Conservation (phyloP, 2,329 filamentous ascomycete species). For the Penicillium oxalicum region DNA sequence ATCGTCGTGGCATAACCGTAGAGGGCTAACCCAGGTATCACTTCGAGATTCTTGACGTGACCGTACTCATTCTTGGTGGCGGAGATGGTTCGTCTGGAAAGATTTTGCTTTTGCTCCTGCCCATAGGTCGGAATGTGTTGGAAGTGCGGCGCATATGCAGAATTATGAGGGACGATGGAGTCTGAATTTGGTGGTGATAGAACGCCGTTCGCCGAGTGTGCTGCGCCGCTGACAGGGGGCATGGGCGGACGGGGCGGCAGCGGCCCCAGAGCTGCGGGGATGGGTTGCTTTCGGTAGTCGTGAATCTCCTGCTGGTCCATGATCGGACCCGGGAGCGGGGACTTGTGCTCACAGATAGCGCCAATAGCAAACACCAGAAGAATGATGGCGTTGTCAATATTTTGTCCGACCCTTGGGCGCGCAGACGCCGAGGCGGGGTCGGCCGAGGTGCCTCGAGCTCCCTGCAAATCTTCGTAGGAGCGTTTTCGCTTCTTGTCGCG, state of each 20-base stretch:
- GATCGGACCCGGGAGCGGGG: conserved; percentile 51
- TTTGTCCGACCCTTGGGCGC: conserved; percentile 44
- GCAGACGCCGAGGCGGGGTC: conserved; percentile 3
- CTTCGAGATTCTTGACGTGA: conserved; percentile 63
- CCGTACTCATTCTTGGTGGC: conserved; percentile 2
- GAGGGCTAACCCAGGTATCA: conserved; percentile 83
- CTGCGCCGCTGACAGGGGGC: background rate
- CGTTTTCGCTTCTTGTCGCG: conserved; percentile 35
- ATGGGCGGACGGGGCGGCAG: conserved; percentile 1
- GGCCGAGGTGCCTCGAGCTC: conserved; percentile 19
- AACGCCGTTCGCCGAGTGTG: conserved; percentile 15
- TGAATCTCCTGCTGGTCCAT: conserved; percentile 26
- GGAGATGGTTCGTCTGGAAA: conserved; percentile 11
- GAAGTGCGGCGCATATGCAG: conserved; percentile 16
- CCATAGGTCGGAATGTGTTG: conserved; percentile 14
- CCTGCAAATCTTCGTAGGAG: conserved; percentile 28
- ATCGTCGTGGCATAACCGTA: conserved; percentile 84
- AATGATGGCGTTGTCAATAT: conserved; percentile 73
- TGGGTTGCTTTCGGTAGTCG: conserved; percentile 24
- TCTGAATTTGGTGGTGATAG: conserved; percentile 26
- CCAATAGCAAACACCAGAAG: conserved; percentile 79
- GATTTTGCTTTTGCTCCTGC: conserved; percentile 8
- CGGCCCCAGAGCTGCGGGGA: conserved; percentile 18
- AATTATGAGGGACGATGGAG: conserved; percentile 16
- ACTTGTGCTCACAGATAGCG: conserved; percentile 62